A percentile compares a stretch with the other conserved stretches of the same genome.
Evolutionary conservation across 768 basidiomycete genomes (phyloP).

Genomic region (Podaxis carcinomalis): DNA sequence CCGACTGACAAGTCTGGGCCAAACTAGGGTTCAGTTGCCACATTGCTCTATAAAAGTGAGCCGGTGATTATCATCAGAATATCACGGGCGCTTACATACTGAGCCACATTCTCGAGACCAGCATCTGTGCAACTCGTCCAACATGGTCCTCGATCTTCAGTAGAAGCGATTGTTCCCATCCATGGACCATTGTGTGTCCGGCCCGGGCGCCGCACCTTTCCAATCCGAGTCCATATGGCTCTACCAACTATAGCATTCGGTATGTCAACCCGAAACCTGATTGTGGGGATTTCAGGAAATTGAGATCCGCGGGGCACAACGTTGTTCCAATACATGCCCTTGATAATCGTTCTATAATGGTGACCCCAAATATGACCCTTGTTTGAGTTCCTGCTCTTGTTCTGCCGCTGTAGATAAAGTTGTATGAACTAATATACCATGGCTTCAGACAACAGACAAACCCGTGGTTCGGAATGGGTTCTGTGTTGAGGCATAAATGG

Average conservation of each 20-base stretch:
- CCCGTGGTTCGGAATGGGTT: conserved; percentile 35
- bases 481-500: conserved; percentile 46
- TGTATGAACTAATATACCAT: neutral
- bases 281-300: conserved; percentile 87
- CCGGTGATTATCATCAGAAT: neutral
- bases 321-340: neutral
- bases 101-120: neutral
- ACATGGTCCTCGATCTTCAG: neutral
- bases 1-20: neutral
- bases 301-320: conserved; percentile 37
- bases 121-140: neutral
- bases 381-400: conserved; percentile 14
- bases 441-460: conserved; percentile 11
- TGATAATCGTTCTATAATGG: neutral
- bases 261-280: conserved; percentile 50
- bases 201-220: neutral
- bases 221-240: neutral
- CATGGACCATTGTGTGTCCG: neutral
- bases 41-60: neutral
- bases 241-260: neutral
- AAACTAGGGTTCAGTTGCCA: neutral
- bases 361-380: conserved; percentile 27
- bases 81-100: neutral
- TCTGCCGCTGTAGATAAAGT: neutral
- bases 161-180: neutral